Percentiles rank a stretch among this genome's conserved stretches.
phyloP scores from a whole-genome alignment of 139 green algal species.

The Volvox africanus region DNA sequence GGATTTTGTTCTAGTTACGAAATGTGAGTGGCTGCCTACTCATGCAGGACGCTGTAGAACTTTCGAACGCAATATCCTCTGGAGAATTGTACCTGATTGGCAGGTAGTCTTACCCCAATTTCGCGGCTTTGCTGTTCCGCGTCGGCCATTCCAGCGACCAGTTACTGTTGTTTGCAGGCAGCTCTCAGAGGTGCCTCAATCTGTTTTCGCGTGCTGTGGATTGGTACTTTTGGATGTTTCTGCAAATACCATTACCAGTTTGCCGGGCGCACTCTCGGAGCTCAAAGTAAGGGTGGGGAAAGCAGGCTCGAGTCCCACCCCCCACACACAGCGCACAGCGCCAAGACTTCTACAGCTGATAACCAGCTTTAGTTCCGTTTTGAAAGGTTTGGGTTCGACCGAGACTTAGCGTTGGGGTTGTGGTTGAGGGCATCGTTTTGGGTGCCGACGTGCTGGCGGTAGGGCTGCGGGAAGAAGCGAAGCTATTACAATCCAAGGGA shows the following conservation, averaged over 20 bases:
- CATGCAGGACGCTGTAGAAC: not conserved
- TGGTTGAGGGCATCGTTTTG: not conserved
- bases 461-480: too few relatives aligned
- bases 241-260: not conserved
- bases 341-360: not conserved
- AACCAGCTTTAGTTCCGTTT: not conserved
- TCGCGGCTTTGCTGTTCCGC: not conserved
- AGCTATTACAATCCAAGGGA: too few relatives aligned
- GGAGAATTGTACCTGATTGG: slow-evolving; percentile 5
- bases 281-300: slow-evolving; percentile 12
- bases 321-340: not conserved
- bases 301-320: not conserved
- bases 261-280: not conserved
- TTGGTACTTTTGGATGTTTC: slow-evolving; percentile 15
- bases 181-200: not conserved
- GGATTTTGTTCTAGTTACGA: not conserved
- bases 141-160: not conserved
- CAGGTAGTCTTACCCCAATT: not conserved
- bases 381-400: not conserved
- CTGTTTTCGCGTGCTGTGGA: slow-evolving; percentile 6
- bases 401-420: not conserved
- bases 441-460: not conserved
- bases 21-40: not conserved
- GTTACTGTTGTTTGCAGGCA: not conserved
- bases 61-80: not conserved